Percentiles rank a stretch among this genome's conserved stretches.
Conservation (phyloP, 2,329 filamentous ascomycete genomes). For the Xylariaceae sp. region DNA sequence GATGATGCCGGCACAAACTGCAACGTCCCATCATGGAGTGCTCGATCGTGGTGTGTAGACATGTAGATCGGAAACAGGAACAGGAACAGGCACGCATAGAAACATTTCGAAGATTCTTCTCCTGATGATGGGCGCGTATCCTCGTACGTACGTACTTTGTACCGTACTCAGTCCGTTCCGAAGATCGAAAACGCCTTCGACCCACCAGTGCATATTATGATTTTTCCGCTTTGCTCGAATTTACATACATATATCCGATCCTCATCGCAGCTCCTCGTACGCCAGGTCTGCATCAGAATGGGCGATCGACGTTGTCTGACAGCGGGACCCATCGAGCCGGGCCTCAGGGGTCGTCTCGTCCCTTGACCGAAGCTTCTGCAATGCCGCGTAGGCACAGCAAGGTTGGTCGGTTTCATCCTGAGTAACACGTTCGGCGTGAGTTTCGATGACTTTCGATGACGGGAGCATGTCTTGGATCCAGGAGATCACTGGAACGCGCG, state of each 20-base stretch:
- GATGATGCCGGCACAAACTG: too few relatives aligned
- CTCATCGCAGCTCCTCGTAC: neutral
- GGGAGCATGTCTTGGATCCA: too few relatives aligned
- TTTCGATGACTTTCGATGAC: too few relatives aligned
- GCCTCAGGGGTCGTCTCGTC: neutral
- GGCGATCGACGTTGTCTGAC: neutral
- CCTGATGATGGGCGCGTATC: neutral
- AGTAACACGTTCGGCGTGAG: too few relatives aligned
- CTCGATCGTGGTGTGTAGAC: too few relatives aligned
- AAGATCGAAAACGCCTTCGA: neutral
- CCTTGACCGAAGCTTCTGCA: neutral
- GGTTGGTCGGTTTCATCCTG: neutral
- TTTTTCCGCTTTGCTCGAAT: neutral
- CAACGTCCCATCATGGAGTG: too few relatives aligned
- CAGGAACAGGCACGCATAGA: too few relatives aligned
- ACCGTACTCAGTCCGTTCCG: too few relatives aligned
- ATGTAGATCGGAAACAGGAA: too few relatives aligned
- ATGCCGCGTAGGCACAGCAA: neutral
- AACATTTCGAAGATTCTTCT: too few relatives aligned
- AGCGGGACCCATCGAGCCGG: neutral
- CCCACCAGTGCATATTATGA: neutral
- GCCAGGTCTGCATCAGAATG: neutral
- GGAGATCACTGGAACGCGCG: neutral
- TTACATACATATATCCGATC: neutral
- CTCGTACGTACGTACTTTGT: neutral